Evolutionary conservation across 331 rosid species (phyloP).

Genomic region (Malus hybrid): DNA sequence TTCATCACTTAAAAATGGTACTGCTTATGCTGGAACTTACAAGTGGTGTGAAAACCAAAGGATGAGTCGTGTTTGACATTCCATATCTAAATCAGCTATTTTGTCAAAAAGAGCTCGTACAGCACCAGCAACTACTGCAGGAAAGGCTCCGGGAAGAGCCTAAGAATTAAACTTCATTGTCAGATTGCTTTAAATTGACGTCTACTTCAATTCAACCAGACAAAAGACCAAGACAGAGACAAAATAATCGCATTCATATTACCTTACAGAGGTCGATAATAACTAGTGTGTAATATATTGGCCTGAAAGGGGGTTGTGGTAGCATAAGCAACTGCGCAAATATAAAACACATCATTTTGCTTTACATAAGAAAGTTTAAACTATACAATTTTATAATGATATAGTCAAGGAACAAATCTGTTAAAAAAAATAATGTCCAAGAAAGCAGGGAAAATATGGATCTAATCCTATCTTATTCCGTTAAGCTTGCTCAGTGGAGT

Average conservation of each 20-base stretch:
- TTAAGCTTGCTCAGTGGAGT: background rate
- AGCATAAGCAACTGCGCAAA: conserved; percentile 75
- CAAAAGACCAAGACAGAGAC: background rate
- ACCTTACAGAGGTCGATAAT: conserved; percentile 98
- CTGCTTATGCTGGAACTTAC: conserved; percentile 42
- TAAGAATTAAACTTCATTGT: conserved; percentile 22
- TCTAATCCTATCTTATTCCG: background rate
- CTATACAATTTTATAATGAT: background rate
- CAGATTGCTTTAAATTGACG: conserved; percentile 9
- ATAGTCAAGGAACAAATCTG: background rate
- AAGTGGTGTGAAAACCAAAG: conserved; percentile 98
- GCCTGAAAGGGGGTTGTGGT: conserved; percentile 94
- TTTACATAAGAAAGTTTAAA: background rate
- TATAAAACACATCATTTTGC: background rate
- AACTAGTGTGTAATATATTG: conserved; percentile 81
- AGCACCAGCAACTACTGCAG: conserved; percentile 96
- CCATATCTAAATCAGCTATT: conserved; percentile 94
- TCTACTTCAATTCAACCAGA: background rate
- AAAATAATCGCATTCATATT: conserved; percentile 4
- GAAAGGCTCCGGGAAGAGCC: conserved; percentile 99
- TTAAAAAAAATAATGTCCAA: background rate
- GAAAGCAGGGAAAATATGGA: background rate
- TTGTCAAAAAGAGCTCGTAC: conserved; percentile 92
- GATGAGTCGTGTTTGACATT: conserved; percentile 90
- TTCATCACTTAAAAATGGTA: background rate